These are phyloP conservation scores for Cyclocybe aegerita DNA, from an alignment of 768 basidiomycete genomes.

Conservation along the genomic window DNA sequence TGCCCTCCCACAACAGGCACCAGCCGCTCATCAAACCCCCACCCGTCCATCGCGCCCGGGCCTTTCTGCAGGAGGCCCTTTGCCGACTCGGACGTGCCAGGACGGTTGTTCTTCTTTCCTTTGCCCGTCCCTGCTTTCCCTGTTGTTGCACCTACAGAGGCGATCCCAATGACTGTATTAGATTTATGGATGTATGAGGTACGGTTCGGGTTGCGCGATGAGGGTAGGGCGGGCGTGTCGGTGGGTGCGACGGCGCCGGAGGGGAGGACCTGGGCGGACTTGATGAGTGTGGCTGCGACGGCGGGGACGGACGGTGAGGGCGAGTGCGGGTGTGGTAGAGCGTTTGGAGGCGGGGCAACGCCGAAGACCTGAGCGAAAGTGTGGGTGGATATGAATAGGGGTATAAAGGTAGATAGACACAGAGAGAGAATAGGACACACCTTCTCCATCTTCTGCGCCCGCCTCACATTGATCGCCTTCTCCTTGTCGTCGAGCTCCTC, in stretches of 20 bases:
- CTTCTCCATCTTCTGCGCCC: conserved; percentile 89
- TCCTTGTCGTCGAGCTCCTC: conserved; percentile 71
- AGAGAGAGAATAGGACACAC: no score
- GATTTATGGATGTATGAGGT: conserved; percentile 42
- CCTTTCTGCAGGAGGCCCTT: conserved; percentile 44
- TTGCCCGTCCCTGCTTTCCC: conserved; percentile 12
- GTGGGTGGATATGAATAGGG: not conserved
- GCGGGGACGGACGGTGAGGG: conserved; percentile 34
- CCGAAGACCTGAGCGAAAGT: conserved; percentile 66
- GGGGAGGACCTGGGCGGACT: not conserved
- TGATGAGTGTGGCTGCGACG: conserved; percentile 2
- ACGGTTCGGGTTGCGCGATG: conserved; percentile 45
- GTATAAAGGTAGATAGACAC: conserved; percentile 2
- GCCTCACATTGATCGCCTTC: conserved; percentile 75
- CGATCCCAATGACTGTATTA: conserved; percentile 3
- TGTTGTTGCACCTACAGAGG: no score
- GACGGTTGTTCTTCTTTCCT: conserved; percentile 44
- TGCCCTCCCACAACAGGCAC: no score
- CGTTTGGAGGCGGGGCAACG: conserved; percentile 72
- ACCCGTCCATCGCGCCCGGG: not conserved
- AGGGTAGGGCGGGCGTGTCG: conserved; percentile 17
- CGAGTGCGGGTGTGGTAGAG: conserved; percentile 66
- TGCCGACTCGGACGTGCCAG: conserved; percentile 67
- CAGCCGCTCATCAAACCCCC: conserved; percentile 9
- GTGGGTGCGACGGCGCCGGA: conserved; percentile 10